Evolutionary conservation across 1,284 basidiomycete genomes (phyloP), one percentile per base, ranked within the genome.

Genomic region (Marasmius tenuissimus): DNA sequence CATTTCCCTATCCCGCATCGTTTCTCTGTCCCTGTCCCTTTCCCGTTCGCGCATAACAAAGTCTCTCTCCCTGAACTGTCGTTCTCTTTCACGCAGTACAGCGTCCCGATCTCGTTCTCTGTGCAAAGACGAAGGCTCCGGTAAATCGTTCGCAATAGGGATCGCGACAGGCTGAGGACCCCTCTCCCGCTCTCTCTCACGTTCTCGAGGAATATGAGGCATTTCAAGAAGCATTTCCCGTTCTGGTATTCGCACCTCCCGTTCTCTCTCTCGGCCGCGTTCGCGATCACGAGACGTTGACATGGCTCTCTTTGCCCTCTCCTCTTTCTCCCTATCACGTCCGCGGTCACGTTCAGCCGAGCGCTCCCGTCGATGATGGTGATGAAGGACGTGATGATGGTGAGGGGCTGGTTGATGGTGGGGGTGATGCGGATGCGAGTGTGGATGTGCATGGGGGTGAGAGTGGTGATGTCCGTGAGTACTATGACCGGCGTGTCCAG

Each of bases 21-120:
- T 60, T 61, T 37, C 55, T 48, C 42, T 59, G 42, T 27, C 59
- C 63, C 18, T 61, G 60, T 22, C 60, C 61, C 20, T 58, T n/a
- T 47, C 45, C 16, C 45, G 45, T 47, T 47, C 45, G 8, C 45
- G 45, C 1, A 14, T 14, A 47, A 5, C 50, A 38, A 45, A 18
- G 16, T 55, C 59, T 10, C 50, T 49, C 14, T 60, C 58, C 42
- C 61, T 60, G 45, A 22, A 52, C 49, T 47, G 6, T 53, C 59
- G 16, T 4, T 47, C 45, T 20, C 45, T 47, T 47, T 47, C 45
- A 47, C 45, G 45, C 9, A 47, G 9, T 8, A 20, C 14, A 8
- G 20, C 20, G 1, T 47, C 45, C 16, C 45, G 16, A 2, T 47
- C 45, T 20, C 45, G 9, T 20, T 47, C 45, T n/a, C 45, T 4